Conservation (phyloP, 2,329 filamentous ascomycete genomes). For the Cordyceps farinosa region DNA sequence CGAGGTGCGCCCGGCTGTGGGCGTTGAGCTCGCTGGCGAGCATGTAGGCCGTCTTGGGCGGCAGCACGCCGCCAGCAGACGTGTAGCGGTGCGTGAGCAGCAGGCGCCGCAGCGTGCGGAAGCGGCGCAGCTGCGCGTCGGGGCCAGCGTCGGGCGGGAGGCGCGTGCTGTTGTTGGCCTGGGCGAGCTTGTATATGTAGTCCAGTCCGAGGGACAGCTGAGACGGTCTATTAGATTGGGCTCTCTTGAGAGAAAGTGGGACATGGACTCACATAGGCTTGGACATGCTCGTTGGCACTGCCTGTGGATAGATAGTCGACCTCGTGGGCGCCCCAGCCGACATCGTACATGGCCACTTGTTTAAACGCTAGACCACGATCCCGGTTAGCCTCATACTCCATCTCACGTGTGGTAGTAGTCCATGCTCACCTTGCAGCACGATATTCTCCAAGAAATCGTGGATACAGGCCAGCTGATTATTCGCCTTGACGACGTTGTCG, state of each 20-base stretch:
- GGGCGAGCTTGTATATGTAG: constrained; percentile 8
- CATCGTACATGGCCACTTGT: constrained; percentile 4
- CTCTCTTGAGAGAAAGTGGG: background rate
- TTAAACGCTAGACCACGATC: background rate
- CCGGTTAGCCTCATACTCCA: background rate
- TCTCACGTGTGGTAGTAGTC: background rate
- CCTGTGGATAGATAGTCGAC: constrained; percentile 7
- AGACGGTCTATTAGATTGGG: background rate
- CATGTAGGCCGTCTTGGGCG: constrained; percentile 8
- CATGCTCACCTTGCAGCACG: constrained; percentile 2
- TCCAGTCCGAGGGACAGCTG: constrained; percentile 11
- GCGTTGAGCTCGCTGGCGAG: constrained; percentile 11
- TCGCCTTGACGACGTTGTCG: constrained; percentile 1
- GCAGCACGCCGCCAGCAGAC: background rate
- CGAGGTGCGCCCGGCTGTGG: background rate
- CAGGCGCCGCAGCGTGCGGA: background rate
- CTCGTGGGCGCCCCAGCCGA: constrained; percentile 5
- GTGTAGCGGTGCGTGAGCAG: constrained; percentile 6
- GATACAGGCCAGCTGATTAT: constrained; percentile 9
- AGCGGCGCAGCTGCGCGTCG: background rate
- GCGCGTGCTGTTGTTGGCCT: background rate
- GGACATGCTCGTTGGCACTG: background rate
- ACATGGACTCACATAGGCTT: background rate
- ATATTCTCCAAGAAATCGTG: constrained; percentile 13
- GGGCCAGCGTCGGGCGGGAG: background rate